These are phyloP conservation scores for Umbelopsis sp. DNA, from an alignment of 371 early-diverging fungal species.

Conservation along the genomic window DNA sequence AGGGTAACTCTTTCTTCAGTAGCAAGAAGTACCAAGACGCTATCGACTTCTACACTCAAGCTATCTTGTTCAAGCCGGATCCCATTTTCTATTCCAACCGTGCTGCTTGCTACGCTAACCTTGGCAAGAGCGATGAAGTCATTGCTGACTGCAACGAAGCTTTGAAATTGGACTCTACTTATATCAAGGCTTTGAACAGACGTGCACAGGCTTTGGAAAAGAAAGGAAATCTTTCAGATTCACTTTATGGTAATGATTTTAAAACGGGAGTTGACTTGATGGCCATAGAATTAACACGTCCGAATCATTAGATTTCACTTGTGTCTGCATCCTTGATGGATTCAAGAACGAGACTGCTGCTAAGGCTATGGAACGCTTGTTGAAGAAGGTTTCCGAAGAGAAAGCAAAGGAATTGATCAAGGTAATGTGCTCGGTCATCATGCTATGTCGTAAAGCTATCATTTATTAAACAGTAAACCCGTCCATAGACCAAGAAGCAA, in stretches of 20 bases:
- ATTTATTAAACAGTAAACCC: neutral
- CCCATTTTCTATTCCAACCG: constrained; percentile 94
- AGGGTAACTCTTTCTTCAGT: constrained; percentile 88
- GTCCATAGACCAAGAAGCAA: constrained; percentile 50
- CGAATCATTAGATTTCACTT: constrained; percentile 76
- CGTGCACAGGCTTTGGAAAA: constrained; percentile 86
- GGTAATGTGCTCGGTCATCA: constrained; percentile 25
- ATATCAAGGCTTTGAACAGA: constrained; percentile 82
- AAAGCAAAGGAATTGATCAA: constrained; percentile 81
- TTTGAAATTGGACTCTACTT: constrained; percentile 74
- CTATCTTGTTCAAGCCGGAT: constrained; percentile 78
- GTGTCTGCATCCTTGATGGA: constrained; percentile 91
- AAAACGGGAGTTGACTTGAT: too few species aligned
- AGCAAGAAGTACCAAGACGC: constrained; percentile 86
- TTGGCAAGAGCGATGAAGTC: constrained; percentile 72
- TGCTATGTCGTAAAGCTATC: neutral
- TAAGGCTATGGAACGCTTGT: constrained; percentile 85
- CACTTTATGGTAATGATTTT: constrained; percentile 70
- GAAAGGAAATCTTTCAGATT: constrained; percentile 65
- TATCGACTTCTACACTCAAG: constrained; percentile 84
- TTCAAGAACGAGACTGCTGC: constrained; percentile 87
- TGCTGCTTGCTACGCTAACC: constrained; percentile 87
- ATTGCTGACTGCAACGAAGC: constrained; percentile 76
- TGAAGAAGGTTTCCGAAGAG: constrained; percentile 80
- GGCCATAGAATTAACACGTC: too few species aligned